A percentile compares a stretch with the other conserved stretches of the same genome.
Evolutionary conservation across 805 yeast genomes (phyloP).

Genomic region (Metschnikowia shivogae): DNA sequence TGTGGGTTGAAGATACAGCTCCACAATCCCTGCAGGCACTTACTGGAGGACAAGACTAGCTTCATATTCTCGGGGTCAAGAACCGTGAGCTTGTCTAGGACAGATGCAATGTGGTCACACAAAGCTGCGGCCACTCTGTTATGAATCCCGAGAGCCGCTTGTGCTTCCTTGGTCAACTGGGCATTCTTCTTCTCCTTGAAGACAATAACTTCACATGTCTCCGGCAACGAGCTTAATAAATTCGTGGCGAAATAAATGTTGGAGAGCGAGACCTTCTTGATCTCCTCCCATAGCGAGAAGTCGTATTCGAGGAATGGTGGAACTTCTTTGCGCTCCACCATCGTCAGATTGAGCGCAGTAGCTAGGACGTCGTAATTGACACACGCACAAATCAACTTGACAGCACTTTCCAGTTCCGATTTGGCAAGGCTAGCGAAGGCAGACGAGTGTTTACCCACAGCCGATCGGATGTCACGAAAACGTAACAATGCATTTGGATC

Average conservation of each 20-base stretch:
- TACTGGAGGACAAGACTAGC: slow-evolving; percentile 20
- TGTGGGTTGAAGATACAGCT: slow-evolving; percentile 66
- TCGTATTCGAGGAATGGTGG: slow-evolving; percentile 13
- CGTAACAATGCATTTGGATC: slow-evolving; percentile 31
- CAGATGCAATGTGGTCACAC: slow-evolving; percentile 17
- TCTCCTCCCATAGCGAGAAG: slow-evolving; percentile 10
- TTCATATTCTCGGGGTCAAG: slow-evolving; percentile 25
- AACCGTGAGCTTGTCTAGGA: slow-evolving; percentile 32
- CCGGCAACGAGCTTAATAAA: slow-evolving; percentile 17
- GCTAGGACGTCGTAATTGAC: slow-evolving; percentile 19
- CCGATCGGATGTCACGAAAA: slow-evolving; percentile 45
- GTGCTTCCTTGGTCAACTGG: slow-evolving; percentile 16
- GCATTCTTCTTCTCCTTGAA: slow-evolving; percentile 23
- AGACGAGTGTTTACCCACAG: slow-evolving; percentile 43
- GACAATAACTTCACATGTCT: slow-evolving; percentile 17
- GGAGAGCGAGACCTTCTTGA: slow-evolving; percentile 9
- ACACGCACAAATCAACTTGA: slow-evolving; percentile 9
- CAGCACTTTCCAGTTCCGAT: slow-evolving; percentile 3
- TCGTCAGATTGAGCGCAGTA: slow-evolving; percentile 11
- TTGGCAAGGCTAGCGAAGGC: slow-evolving; percentile 23
- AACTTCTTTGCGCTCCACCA: slow-evolving; percentile 9
- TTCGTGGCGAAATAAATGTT: slow-evolving; percentile 10
- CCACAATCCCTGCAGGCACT: slow-evolving; percentile 63
- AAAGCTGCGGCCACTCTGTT: slow-evolving; percentile 26
- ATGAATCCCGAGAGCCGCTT: slow-evolving; percentile 28